phyloP scores from a whole-genome alignment of 1,284 basidiomycete genomes.

The Ceraceosorus bombacis region DNA sequence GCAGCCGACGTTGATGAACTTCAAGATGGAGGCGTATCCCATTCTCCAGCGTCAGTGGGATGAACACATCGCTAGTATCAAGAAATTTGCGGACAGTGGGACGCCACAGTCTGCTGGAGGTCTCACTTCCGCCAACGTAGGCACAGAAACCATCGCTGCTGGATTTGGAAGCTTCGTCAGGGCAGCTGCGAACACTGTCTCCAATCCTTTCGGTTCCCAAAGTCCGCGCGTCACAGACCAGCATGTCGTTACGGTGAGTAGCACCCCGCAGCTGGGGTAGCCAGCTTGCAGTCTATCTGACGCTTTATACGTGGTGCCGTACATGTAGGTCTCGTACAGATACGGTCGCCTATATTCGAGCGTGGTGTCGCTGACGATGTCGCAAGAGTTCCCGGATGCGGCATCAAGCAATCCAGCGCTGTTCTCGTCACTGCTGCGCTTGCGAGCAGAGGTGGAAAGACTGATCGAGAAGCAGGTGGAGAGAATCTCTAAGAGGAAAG shows the following conservation, averaged over 20 bases:
- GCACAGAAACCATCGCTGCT: not conserved
- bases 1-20: constrained; percentile 28
- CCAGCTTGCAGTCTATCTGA: not conserved
- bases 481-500: too few species aligned
- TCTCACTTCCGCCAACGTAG: not conserved
- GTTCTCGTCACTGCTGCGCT: not conserved
- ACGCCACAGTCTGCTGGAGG: constrained; percentile 1
- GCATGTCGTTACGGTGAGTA: not conserved
- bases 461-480: too few species aligned
- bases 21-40: constrained; percentile 35
- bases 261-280: not conserved
- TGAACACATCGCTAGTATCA: constrained; percentile 26
- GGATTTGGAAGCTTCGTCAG: not conserved
- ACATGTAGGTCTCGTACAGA: not conserved
- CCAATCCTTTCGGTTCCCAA: not conserved
- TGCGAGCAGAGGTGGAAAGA: not conserved
- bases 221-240: not conserved
- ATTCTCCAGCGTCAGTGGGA: constrained; percentile 29
- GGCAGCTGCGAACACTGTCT: not conserved
- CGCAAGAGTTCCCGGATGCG: too few species aligned
- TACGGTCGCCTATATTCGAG: constrained; percentile 4
- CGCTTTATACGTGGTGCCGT: not conserved
- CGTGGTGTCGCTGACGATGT: constrained; percentile 4
- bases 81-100: constrained; percentile 8
- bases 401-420: too few species aligned